phyloP scores from a whole-genome alignment of 345 rosid species.

The Syzygium aromaticum region DNA sequence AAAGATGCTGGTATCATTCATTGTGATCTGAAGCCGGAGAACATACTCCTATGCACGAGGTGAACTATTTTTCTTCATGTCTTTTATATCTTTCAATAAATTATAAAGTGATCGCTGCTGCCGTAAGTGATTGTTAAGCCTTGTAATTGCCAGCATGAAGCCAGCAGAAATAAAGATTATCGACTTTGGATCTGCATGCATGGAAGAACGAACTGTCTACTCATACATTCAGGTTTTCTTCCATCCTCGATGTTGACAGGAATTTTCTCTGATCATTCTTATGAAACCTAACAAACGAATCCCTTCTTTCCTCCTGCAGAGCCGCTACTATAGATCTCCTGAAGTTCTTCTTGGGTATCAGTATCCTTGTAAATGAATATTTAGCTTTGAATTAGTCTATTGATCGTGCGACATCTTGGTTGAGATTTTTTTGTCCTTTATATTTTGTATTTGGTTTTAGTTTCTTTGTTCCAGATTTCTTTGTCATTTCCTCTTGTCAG shows the following conservation, averaged over 20 bases:
- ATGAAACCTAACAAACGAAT: neutral
- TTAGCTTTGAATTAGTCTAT: neutral
- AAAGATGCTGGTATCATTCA: slow-evolving; percentile 97
- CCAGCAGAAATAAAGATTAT: slow-evolving; percentile 96
- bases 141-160: slow-evolving; percentile 53
- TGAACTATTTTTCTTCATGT: slow-evolving; percentile 18
- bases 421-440: neutral
- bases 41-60: slow-evolving; percentile 94
- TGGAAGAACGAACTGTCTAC: slow-evolving; percentile 96
- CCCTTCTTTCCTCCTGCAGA: slow-evolving; percentile 41
- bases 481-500: neutral
- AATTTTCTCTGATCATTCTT: slow-evolving; percentile 5
- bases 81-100: slow-evolving; percentile 3
- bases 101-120: slow-evolving; percentile 2
- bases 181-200: slow-evolving; percentile 99
- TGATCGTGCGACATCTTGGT: neutral
- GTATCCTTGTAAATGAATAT: slow-evolving; percentile 57
- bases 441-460: neutral
- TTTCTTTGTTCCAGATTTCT: neutral
- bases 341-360: slow-evolving; percentile 97
- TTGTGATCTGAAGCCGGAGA: slow-evolving; percentile 99
- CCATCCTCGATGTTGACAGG: neutral
- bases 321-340: slow-evolving; percentile 98
- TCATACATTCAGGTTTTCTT: slow-evolving; percentile 90
- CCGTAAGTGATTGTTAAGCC: slow-evolving; percentile 1